A percentile compares a stretch with the other conserved stretches of the same genome.
These are phyloP conservation scores for Thalassia testudinum DNA, from an alignment of 116 monocot genomes.

Conservation along the genomic window DNA sequence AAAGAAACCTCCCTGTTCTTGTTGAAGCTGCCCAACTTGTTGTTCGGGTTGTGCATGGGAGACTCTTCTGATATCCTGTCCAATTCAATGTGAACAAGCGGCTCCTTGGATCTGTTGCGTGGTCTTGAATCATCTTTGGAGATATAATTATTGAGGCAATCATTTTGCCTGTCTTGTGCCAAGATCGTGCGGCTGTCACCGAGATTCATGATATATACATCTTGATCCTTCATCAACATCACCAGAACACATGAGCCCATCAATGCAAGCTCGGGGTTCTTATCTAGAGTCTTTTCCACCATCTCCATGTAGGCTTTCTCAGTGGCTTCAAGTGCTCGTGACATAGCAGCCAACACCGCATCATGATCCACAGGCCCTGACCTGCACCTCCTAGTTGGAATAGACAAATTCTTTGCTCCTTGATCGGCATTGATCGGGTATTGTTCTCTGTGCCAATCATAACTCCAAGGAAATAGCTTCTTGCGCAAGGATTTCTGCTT, in stretches of 20 bases:
- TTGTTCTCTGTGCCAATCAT: conserved; percentile 91
- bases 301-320: conserved; percentile 87
- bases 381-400: conserved; percentile 55
- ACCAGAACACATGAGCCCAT: conserved; percentile 99
- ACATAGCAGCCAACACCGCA: conserved; percentile 74
- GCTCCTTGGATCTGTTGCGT: conserved; percentile 59
- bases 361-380: conserved; percentile 76
- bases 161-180: conserved; percentile 64
- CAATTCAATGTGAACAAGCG: conserved; percentile 61
- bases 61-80: conserved; percentile 97
- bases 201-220: conserved; percentile 96
- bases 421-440: conserved; percentile 17
- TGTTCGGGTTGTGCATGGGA: conserved; percentile 60
- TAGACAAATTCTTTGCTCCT: conserved; percentile 14
- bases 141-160: conserved; percentile 14
- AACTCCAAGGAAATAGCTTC: conserved; percentile 93
- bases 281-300: conserved; percentile 71
- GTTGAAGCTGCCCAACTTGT: conserved; percentile 27
- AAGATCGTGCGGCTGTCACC: conserved; percentile 90
- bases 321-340: conserved; percentile 55
- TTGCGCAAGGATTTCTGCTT: conserved; percentile 68
- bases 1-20: conserved; percentile 69
- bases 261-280: conserved; percentile 84
- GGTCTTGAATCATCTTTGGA: conserved; percentile 36
- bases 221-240: conserved; percentile 98